These are phyloP conservation scores for Picea mariana DNA, from an alignment of 83 land plant species.

Conservation along the genomic window DNA sequence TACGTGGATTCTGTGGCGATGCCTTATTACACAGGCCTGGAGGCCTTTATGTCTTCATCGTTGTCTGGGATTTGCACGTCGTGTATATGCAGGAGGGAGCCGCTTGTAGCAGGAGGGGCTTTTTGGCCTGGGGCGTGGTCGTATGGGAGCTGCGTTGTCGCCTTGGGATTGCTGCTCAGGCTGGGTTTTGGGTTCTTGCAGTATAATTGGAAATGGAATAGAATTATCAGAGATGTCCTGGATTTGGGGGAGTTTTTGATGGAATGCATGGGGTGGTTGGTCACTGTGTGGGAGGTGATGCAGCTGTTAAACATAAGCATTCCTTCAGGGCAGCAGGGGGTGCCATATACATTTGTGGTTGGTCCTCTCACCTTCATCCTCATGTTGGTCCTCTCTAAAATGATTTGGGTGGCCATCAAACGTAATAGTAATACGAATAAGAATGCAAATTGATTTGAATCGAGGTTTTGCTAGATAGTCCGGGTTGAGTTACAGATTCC, in stretches of 20 bases:
- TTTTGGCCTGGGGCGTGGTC: conserved; percentile 43
- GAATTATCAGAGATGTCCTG: background rate
- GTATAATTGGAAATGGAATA: conserved; percentile 3
- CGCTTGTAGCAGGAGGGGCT: conserved; percentile 40
- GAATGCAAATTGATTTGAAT: too few species aligned
- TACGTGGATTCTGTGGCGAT: conserved; percentile 42
- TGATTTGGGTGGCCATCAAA: too few species aligned
- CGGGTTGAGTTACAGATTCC: too few species aligned
- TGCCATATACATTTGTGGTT: background rate
- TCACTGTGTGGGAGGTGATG: conserved; percentile 10
- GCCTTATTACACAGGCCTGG: conserved; percentile 55
- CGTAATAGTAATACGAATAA: too few species aligned
- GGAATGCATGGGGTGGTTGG: conserved; percentile 34
- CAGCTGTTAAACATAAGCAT: background rate
- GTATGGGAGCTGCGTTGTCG: conserved; percentile 22
- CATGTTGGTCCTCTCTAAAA: background rate
- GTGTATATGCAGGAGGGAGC: conserved; percentile 41
- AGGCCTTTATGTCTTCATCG: conserved; percentile 26
- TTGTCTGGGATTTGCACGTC: conserved; percentile 48
- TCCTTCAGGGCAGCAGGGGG: background rate
- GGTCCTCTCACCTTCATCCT: background rate
- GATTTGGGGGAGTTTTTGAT: conserved; percentile 13
- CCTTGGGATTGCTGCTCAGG: conserved; percentile 25
- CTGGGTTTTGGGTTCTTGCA: conserved; percentile 21
- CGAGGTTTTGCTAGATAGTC: too few species aligned